Evolutionary conservation across 2,329 filamentous ascomycete genomes (phyloP).

Genomic region (Cercospora sp.): DNA sequence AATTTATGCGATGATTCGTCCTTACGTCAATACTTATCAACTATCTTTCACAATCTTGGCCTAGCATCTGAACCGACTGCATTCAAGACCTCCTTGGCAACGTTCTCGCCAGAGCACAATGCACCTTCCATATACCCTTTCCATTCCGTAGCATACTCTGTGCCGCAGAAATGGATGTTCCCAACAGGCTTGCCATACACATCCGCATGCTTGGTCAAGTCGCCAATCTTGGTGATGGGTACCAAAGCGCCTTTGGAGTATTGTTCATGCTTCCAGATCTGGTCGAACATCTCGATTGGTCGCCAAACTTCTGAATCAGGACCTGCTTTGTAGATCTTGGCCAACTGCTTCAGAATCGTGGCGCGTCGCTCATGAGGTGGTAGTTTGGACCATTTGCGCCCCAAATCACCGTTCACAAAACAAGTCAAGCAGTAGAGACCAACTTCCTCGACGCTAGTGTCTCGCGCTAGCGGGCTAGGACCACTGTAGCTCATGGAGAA

Average conservation of each 20-base stretch:
- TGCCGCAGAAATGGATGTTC: conserved; percentile 18
- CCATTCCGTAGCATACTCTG: conserved; percentile 17
- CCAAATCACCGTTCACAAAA: conserved; percentile 9
- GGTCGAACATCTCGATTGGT: conserved; percentile 10
- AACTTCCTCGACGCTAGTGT: conserved; percentile 7
- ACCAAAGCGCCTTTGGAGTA: conserved; percentile 8
- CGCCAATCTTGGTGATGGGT: not conserved
- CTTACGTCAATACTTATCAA: not conserved
- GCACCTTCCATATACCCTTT: conserved; percentile 21
- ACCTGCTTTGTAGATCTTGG: conserved; percentile 6
- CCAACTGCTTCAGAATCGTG: conserved; percentile 11
- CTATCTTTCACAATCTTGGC: not conserved
- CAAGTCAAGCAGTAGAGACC: conserved; percentile 11
- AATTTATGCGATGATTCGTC: not conserved
- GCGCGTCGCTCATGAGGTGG: conserved; percentile 6
- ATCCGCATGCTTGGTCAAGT: conserved; percentile 11
- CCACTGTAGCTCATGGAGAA: conserved; percentile 12
- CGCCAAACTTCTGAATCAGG: conserved; percentile 8
- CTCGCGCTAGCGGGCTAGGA: conserved; percentile 1
- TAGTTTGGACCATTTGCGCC: conserved; percentile 9
- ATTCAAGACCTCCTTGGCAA: conserved; percentile 6
- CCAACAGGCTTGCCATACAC: conserved; percentile 11
- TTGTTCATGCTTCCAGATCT: conserved; percentile 11
- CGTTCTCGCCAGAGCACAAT: conserved; percentile 11
- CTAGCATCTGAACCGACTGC: conserved; percentile 4